phyloP scores from a whole-genome alignment of 148 eudicot genomes.

The Gaultheria prostrata region DNA sequence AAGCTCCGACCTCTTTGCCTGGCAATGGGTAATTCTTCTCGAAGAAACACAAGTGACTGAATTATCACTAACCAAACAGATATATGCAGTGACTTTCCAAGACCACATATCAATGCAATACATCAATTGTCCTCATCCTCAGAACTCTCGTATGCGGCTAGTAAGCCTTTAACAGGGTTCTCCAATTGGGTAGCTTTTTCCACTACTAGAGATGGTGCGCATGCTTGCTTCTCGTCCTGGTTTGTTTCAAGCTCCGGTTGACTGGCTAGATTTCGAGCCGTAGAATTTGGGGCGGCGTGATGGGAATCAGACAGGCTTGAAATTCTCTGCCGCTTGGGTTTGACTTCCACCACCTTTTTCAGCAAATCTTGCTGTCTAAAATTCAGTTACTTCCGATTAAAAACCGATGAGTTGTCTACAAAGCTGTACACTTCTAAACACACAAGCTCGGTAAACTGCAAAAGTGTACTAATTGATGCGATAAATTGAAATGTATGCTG shows the following conservation, averaged over 20 bases:
- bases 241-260: constrained; percentile 19
- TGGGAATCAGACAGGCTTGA: constrained; percentile 36
- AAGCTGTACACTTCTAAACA: background rate
- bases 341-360: constrained; percentile 75
- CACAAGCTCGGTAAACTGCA: background rate
- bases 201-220: constrained; percentile 22
- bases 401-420: background rate
- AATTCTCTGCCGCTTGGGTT: constrained; percentile 65
- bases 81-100: background rate
- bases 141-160: constrained; percentile 79
- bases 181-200: constrained; percentile 30
- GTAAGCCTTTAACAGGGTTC: constrained; percentile 58
- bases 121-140: constrained; percentile 74
- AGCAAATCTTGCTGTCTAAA: constrained; percentile 87
- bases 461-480: background rate
- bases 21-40: background rate
- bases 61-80: background rate
- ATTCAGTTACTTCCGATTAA: constrained; percentile 1
- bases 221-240: constrained; percentile 20
- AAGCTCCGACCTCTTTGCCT: background rate
- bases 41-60: background rate
- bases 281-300: constrained; percentile 17
- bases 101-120: background rate
- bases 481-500: background rate
- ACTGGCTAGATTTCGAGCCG: constrained; percentile 12